A percentile compares a stretch with the other conserved stretches of the same genome.
Evolutionary conservation across 108 stramenopile species (phyloP).

Genomic region (Cyclotella sp.): DNA sequence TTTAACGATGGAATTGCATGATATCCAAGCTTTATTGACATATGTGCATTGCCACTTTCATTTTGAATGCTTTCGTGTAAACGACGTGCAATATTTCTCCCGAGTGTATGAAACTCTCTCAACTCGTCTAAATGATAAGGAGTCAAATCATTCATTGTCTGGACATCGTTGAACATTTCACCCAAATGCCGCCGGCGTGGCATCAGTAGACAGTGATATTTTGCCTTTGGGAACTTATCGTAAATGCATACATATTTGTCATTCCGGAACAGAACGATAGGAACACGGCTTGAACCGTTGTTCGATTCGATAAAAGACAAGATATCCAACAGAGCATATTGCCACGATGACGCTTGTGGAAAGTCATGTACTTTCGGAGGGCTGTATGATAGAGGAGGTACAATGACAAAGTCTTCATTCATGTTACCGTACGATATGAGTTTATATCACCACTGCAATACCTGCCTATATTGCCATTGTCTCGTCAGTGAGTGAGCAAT

Average conservation of each 20-base stretch:
- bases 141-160: slow-evolving; percentile 33
- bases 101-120: slow-evolving; percentile 33
- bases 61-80: slow-evolving; percentile 7
- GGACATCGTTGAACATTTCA: slow-evolving; percentile 4
- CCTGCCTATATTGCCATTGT: no score
- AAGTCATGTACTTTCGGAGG: slow-evolving; percentile 22
- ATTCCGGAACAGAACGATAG: slow-evolving; percentile 28
- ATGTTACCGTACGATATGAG: neutral
- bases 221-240: slow-evolving; percentile 44
- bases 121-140: slow-evolving; percentile 31
- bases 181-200: neutral
- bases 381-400: slow-evolving; percentile 18
- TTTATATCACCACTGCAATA: no score
- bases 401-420: neutral
- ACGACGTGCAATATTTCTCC: slow-evolving; percentile 13
- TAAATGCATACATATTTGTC: slow-evolving; percentile 39
- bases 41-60: neutral
- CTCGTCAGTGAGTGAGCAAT: no score
- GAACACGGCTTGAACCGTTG: slow-evolving; percentile 1
- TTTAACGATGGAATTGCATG: slow-evolving; percentile 32
- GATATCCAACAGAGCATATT: slow-evolving; percentile 20
- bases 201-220: slow-evolving; percentile 40
- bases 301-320: slow-evolving; percentile 13
- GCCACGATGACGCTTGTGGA: slow-evolving; percentile 22
- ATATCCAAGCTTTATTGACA: slow-evolving; percentile 29